Percentiles rank a stretch among this genome's conserved stretches.
Evolutionary conservation across 2,329 filamentous ascomycete species (phyloP).

Genomic region (Talaromyces marneffei): DNA sequence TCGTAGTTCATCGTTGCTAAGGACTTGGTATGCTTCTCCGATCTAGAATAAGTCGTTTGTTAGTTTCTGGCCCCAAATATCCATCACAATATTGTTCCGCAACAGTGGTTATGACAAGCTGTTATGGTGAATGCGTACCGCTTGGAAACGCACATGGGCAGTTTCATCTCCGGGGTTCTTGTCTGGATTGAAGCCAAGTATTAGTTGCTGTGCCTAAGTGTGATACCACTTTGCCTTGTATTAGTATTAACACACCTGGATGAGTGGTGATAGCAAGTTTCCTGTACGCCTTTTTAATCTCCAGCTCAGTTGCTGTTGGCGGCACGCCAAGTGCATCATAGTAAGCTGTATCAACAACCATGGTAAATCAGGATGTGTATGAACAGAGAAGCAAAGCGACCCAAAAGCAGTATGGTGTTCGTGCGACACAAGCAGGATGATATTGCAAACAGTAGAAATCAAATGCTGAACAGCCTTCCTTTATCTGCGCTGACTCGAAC

Average conservation of each 20-base stretch:
- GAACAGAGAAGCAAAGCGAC: background rate
- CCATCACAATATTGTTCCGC: background rate
- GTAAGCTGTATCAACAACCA: slow-evolving; percentile 85
- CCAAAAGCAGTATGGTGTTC: too few species aligned
- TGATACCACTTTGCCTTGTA: too few species aligned
- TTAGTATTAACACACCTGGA: slow-evolving; percentile 56
- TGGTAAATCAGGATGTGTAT: slow-evolving; percentile 36
- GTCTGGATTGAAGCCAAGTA: slow-evolving; percentile 49
- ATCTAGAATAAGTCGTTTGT: slow-evolving; percentile 41
- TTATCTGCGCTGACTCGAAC: background rate
- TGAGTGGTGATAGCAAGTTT: slow-evolving; percentile 93
- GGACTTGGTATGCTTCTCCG: slow-evolving; percentile 67
- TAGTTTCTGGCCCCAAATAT: background rate
- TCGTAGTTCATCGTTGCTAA: slow-evolving; percentile 80
- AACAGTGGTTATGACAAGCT: background rate
- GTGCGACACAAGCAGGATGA: background rate
- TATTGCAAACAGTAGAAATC: background rate
- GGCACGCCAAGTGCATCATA: slow-evolving; percentile 82
- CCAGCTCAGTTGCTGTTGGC: slow-evolving; percentile 78
- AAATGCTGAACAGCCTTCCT: background rate
- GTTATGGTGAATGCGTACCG: slow-evolving; percentile 48
- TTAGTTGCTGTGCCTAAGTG: background rate
- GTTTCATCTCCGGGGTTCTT: slow-evolving; percentile 97
- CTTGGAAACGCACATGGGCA: slow-evolving; percentile 90
- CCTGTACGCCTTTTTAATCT: slow-evolving; percentile 96